Evolutionary conservation across 2,329 filamentous ascomycete genomes (phyloP).

Genomic region (Shiraia bambusicola): DNA sequence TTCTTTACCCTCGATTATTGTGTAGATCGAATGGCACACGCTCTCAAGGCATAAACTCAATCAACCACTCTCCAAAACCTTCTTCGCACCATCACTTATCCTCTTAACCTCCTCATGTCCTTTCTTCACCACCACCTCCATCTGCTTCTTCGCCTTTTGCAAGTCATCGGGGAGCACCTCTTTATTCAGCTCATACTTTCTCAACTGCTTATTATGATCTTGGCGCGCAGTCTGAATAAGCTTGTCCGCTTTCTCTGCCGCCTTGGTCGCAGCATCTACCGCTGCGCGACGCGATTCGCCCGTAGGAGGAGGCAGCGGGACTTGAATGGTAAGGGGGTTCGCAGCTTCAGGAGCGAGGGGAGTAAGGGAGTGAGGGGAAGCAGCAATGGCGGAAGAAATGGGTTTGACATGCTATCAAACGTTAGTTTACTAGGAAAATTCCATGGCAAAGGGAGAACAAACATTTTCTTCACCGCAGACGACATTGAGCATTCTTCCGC

Average conservation of each 20-base stretch:
- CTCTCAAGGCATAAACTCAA: no score
- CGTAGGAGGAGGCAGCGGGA: slow-evolving; percentile 60
- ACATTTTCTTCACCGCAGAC: slow-evolving; percentile 66
- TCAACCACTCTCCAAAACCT: slow-evolving; percentile 47
- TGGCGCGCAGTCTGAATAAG: slow-evolving; percentile 48
- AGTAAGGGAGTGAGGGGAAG: slow-evolving; percentile 52
- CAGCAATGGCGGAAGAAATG: slow-evolving; percentile 55
- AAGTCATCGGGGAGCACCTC: slow-evolving; percentile 51
- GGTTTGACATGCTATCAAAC: slow-evolving; percentile 59
- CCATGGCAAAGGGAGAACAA: slow-evolving; percentile 36
- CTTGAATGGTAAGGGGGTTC: slow-evolving; percentile 54
- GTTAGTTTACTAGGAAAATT: no score
- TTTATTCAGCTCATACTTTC: slow-evolving; percentile 47
- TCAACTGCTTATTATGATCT: slow-evolving; percentile 52
- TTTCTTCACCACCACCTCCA: slow-evolving; percentile 56
- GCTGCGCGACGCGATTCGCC: slow-evolving; percentile 54
- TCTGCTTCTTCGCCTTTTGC: slow-evolving; percentile 50
- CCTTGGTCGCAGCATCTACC: slow-evolving; percentile 44
- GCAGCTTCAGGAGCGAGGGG: slow-evolving; percentile 54
- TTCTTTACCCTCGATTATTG: no score
- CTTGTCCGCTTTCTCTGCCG: slow-evolving; percentile 46
- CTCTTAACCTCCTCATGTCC: slow-evolving; percentile 52
- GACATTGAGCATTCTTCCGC: slow-evolving; percentile 63
- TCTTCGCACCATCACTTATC: slow-evolving; percentile 52
- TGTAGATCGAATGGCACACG: no score